A percentile compares a stretch with the other conserved stretches of the same genome.
Conservation (phyloP, 768 basidiomycete genomes). For the Punctularia strigosozonata region DNA sequence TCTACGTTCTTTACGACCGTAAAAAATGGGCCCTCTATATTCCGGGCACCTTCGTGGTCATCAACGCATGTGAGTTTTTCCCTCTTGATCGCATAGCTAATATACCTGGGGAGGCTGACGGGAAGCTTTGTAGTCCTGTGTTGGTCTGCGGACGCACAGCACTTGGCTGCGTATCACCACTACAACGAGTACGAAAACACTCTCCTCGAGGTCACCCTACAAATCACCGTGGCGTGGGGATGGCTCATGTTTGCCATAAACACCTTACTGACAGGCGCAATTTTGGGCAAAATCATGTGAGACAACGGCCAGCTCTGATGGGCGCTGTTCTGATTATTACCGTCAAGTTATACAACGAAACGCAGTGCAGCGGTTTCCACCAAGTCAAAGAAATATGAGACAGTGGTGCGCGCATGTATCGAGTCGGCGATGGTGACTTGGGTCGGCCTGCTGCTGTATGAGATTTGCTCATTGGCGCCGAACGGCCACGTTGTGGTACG, state of each 20-base stretch:
- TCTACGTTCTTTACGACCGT: slow-evolving; percentile 10
- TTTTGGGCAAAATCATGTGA: slow-evolving; percentile 12
- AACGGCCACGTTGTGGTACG: slow-evolving; percentile 10
- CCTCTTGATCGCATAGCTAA: no score
- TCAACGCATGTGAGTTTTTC: slow-evolving; percentile 9
- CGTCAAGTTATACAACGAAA: background rate
- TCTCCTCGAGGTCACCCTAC: slow-evolving; percentile 8
- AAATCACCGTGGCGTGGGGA: slow-evolving; percentile 15
- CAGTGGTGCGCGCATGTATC: slow-evolving; percentile 9
- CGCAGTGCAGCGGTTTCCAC: background rate
- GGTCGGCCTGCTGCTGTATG: slow-evolving; percentile 14
- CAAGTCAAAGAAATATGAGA: background rate
- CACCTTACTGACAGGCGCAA: slow-evolving; percentile 11
- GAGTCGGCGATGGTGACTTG: slow-evolving; percentile 15
- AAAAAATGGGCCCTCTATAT: slow-evolving; percentile 12
- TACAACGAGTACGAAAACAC: slow-evolving; percentile 6
- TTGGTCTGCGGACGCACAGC: slow-evolving; percentile 10
- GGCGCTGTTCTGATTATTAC: background rate
- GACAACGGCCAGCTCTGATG: no score
- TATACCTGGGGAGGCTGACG: no score
- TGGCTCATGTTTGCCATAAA: slow-evolving; percentile 14
- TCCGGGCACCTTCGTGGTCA: slow-evolving; percentile 6
- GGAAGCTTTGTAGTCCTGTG: slow-evolving; percentile 11
- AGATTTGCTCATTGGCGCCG: slow-evolving; percentile 11
- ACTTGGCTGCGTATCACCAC: slow-evolving; percentile 8